Evolutionary conservation across 2,329 filamentous ascomycete species (phyloP).

Genomic region (Ambrosiella beaveri): DNA sequence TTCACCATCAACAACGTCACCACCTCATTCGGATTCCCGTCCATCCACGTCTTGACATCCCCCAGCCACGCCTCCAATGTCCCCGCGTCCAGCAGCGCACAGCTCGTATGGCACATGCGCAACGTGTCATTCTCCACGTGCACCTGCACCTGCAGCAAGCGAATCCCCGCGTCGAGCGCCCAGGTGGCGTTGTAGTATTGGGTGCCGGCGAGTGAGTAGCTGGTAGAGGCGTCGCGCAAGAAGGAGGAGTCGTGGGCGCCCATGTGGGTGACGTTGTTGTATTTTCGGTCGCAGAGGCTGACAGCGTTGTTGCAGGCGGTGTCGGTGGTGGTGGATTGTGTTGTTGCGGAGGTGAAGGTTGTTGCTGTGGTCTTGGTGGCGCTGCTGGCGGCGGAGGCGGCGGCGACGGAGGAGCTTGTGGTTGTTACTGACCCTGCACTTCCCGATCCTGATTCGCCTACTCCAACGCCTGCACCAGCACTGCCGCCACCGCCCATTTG

Average conservation of each 20-base stretch:
- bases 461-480: background rate
- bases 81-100: constrained; percentile 51
- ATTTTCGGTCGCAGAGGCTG: constrained; percentile 49
- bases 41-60: constrained; percentile 51
- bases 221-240: constrained; percentile 43
- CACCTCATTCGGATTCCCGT: constrained; percentile 53
- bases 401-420: constrained; percentile 6
- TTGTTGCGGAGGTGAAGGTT: background rate
- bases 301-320: constrained; percentile 67
- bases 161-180: constrained; percentile 53
- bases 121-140: constrained; percentile 29
- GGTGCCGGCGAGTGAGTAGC: constrained; percentile 48
- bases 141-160: constrained; percentile 55
- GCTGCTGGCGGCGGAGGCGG: constrained; percentile 14
- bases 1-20: constrained; percentile 61
- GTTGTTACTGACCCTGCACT: background rate
- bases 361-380: constrained; percentile 2
- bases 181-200: constrained; percentile 57
- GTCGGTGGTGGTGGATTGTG: constrained; percentile 15
- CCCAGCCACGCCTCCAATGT: constrained; percentile 45
- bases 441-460: background rate
- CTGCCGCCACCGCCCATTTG: constrained; percentile 1
- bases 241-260: constrained; percentile 63
- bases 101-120: constrained; percentile 54
- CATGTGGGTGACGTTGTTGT: constrained; percentile 62